Evolutionary conservation across 164 flowering plant genomes (phyloP), one percentile per base, ranked within the genome.

Genomic region (Piper betle): DNA sequence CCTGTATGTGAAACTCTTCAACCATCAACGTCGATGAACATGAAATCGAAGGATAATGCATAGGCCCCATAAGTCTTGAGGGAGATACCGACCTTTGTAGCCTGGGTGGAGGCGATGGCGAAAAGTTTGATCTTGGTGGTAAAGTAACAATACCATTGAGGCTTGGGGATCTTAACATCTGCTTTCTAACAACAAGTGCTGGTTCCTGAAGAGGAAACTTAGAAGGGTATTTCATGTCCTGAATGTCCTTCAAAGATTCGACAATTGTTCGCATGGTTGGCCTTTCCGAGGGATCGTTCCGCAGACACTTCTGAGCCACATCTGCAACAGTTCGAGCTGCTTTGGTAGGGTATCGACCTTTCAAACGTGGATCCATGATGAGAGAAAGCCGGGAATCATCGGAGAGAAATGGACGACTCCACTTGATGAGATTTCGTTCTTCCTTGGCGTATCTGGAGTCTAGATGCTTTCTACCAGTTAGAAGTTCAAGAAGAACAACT

Each of bases 191-290:
- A 63, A 78, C 38, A 17, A 71, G 58, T 11, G 74, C 81, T 7
- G 98, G 98, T 61, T 93, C 96, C 76, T 84, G 96, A 63, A 93
- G 72, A 17, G 97, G 98, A 59, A 83, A 87, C 43, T 87, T 71
- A 55, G 81, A 66, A 0, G 93, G 71, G 52, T 77, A 73, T 70
- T 85, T 90, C 79, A 93, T 74, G 64, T 90, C 95, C 71, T 90
- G 97, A 55, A 93, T 75, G 54, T 69, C 63, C 72, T 81, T 86
- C 40, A 93, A 88, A 65, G 80, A 74, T 57, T 90, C 88, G 1
- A 80, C 89, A 4, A 93, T 71, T 10, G 72, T 79, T 75, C 97
- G 78, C 95, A 88, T 93, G 4, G 95, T 93, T 19, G 99, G 99
- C 64, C 99, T 74, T 55, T 82, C 96, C 3, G 83, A 82, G 33